Evolutionary conservation across 305 asterid species (phyloP).

Genomic region (Withania somnifera): DNA sequence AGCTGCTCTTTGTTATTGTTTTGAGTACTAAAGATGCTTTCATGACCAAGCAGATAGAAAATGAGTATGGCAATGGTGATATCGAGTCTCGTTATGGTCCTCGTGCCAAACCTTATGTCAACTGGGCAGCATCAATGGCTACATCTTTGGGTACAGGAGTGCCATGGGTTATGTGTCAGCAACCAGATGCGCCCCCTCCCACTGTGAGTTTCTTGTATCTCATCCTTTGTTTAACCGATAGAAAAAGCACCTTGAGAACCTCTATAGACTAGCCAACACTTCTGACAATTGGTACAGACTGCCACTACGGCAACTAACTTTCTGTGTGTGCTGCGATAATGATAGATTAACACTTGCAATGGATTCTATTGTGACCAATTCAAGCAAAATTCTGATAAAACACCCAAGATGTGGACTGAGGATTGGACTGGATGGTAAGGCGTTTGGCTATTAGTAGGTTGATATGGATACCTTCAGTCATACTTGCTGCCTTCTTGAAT

Average conservation of each 20-base stretch:
- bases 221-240: neutral
- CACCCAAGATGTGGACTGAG: conserved; percentile 97
- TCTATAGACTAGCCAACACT: neutral
- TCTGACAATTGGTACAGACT: neutral
- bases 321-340: conserved; percentile 4
- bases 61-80: conserved; percentile 71
- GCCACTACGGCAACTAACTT: neutral
- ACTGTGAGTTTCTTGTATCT: conserved; percentile 32
- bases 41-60: conserved; percentile 54
- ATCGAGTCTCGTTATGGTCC: conserved; percentile 42
- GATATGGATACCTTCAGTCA: too few species aligned
- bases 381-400: conserved; percentile 68
- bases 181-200: conserved; percentile 81
- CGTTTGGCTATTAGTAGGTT: neutral
- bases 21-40: neutral
- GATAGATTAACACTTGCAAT: conserved; percentile 94
- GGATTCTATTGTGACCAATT: conserved; percentile 92
- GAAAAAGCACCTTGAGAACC: neutral
- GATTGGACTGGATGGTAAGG: conserved; percentile 94
- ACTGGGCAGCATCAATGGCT: conserved; percentile 95
- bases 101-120: conserved; percentile 58
- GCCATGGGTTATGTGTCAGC: conserved; percentile 96
- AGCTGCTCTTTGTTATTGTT: neutral
- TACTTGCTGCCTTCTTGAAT: neutral
- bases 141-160: conserved; percentile 71